phyloP scores from a whole-genome alignment of 257 asterid species.

The Rhazya stricta region DNA sequence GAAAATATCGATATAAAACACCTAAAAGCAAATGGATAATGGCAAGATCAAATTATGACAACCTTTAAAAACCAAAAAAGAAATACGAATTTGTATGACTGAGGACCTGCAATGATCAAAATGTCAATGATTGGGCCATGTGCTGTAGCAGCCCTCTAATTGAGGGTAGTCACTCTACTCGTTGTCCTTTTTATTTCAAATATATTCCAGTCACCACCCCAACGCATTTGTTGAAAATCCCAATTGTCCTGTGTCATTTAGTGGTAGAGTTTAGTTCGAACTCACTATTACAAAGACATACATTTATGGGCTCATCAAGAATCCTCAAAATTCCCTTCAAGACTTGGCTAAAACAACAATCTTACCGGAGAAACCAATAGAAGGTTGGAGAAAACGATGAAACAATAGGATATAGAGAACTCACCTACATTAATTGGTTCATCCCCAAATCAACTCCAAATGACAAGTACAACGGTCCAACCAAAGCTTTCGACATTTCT shows the following conservation, averaged over 20 bases:
- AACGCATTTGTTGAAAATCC: too few species aligned
- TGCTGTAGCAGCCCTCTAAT: conserved; percentile 29
- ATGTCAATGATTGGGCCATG: conserved; percentile 28
- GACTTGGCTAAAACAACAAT: too few species aligned
- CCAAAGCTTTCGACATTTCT: not conserved
- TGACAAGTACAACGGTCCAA: not conserved
- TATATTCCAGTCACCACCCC: not conserved
- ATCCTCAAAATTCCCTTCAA: too few species aligned
- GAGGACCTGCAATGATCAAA: conserved; percentile 6
- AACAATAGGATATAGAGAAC: not conserved
- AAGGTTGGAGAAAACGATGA: not conserved
- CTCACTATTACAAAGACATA: too few species aligned
- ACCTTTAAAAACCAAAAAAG: too few species aligned
- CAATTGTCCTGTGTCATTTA: too few species aligned
- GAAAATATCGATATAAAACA: too few species aligned
- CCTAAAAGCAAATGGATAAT: not conserved
- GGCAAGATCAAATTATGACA: not conserved
- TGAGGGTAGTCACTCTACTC: not conserved
- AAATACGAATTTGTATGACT: not conserved
- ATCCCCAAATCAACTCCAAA: not conserved
- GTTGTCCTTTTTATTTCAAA: not conserved
- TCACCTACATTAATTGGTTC: not conserved
- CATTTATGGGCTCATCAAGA: too few species aligned
- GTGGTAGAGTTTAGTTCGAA: too few species aligned
- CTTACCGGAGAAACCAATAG: too few species aligned